Base-by-base conservation (phyloP, 495 filamentous ascomycete species). In the Talaromyces thailandensis region DNA sequence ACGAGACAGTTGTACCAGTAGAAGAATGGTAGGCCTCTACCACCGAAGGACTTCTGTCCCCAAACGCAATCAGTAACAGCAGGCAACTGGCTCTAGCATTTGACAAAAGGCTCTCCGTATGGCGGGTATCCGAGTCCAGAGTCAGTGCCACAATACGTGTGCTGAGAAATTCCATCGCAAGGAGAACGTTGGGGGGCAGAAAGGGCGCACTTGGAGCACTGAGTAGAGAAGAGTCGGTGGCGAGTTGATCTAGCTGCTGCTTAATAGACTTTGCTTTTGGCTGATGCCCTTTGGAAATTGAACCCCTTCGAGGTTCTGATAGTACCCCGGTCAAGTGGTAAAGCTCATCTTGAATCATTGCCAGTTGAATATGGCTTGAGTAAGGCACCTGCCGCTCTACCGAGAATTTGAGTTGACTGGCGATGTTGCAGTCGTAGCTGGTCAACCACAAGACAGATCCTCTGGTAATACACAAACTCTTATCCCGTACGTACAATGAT, bases 21-120 rank as follows among this genome's bases (percentile, higher is more conserved):
- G 6, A 35, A 37, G 56, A 26, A 16, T 58, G 21, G 56, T 28
- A 35, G 2, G 21, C 12, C 8, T 43, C 23, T 4, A 35, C 4
- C 4, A 58, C 29, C 3, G 23, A 32, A 35, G 24, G 56, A 29
- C 28, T 32, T 45, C 28, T 18, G 16, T 28, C 35, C 4, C 56
- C 56, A 29, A 40, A 21, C 16, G 56, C 28, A 5, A 58, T 58
- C 16, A 58, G 21, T 32, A 60, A 50, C 1, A 60, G 43, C 4
- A 48, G n/a, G 25, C 58, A 60, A 45, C 58, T 60, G 1, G 58
- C 43, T 45, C 58, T 48, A 1, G 58, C 58, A 50, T 60, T 29
- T 8, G 23, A 24, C 4, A 37, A 12, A n/a, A 60, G 24, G 16
- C 25, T 26, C 8, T 29, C 23, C 7, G 23, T 32, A 48, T 48